phyloP scores from a whole-genome alignment of 352 stramenopile species.

The Elongisporangium senticosum region DNA sequence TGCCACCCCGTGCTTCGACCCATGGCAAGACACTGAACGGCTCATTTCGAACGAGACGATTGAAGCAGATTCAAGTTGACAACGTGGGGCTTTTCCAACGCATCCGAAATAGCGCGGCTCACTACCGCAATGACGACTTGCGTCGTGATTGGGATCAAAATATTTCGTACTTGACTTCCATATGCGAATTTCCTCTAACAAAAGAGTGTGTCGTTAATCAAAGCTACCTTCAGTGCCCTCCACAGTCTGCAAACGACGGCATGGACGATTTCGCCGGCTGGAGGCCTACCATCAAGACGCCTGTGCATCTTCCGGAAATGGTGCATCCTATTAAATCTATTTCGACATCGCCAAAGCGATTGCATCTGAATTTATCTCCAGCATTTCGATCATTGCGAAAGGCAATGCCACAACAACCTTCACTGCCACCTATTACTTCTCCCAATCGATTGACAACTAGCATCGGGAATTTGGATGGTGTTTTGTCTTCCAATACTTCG shows the following conservation, averaged over 20 bases:
- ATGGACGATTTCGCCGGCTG: background rate
- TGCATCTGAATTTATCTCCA: conserved; percentile 50
- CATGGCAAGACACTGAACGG: conserved; percentile 35
- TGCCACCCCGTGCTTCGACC: conserved; percentile 9
- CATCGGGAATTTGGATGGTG: background rate
- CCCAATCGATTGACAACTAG: conserved; percentile 2
- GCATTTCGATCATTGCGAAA: conserved; percentile 65
- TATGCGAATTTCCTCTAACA: conserved; percentile 52
- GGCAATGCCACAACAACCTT: conserved; percentile 54
- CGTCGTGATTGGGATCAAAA: conserved; percentile 64
- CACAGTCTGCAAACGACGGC: conserved; percentile 1
- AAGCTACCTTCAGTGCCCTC: background rate
- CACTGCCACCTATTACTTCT: conserved; percentile 47
- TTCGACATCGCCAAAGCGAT: conserved; percentile 43
- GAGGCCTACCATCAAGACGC: conserved; percentile 9
- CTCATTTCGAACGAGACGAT: conserved; percentile 38
- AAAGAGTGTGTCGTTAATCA: conserved; percentile 6
- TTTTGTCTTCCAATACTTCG: background rate
- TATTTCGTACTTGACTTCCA: conserved; percentile 62
- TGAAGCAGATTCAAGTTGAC: conserved; percentile 62
- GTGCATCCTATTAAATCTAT: conserved; percentile 54
- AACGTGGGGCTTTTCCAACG: conserved; percentile 50
- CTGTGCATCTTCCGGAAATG: conserved; percentile 10
- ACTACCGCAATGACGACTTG: conserved; percentile 60
- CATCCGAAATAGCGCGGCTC: conserved; percentile 51